These are phyloP conservation scores for Seiridium cupressi DNA, from an alignment of 2,329 filamentous ascomycete genomes.

Conservation along the genomic window DNA sequence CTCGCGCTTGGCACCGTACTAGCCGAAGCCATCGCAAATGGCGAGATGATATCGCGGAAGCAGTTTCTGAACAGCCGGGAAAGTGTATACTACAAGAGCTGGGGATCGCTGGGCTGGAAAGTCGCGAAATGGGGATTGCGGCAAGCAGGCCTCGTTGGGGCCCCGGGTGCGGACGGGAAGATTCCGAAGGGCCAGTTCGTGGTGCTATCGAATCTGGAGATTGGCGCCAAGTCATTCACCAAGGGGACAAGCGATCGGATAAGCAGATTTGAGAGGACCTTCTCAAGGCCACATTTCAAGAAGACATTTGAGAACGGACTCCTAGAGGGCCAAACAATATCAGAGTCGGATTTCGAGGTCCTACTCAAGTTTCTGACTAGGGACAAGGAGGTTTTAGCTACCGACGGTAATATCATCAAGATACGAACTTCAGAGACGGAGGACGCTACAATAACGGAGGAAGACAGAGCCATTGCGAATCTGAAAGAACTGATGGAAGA, in stretches of 20 bases:
- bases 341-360: constrained; percentile 65
- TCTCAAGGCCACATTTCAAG: constrained; percentile 64
- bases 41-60: constrained; percentile 67
- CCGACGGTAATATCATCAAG: constrained; percentile 70
- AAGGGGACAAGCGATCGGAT: constrained; percentile 40
- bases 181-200: constrained; percentile 64
- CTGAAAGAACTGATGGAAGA: constrained; percentile 77
- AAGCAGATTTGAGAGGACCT: constrained; percentile 64
- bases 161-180: constrained; percentile 38
- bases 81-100: constrained; percentile 70
- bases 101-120: constrained; percentile 66
- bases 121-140: constrained; percentile 31
- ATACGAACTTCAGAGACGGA: constrained; percentile 54
- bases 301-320: constrained; percentile 55
- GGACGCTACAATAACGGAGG: constrained; percentile 59
- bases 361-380: constrained; percentile 68
- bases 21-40: constrained; percentile 66
- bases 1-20: constrained; percentile 78
- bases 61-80: constrained; percentile 65
- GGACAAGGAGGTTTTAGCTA: constrained; percentile 59
- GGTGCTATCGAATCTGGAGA: constrained; percentile 61
- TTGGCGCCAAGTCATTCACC: constrained; percentile 53
- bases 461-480: constrained; percentile 80
- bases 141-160: constrained; percentile 29
- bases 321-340: constrained; percentile 45